Evolutionary conservation across 2,329 filamentous ascomycete genomes (phyloP), one percentile per base, ranked within the genome.

Genomic region (Alternaria triticimaculans): DNA sequence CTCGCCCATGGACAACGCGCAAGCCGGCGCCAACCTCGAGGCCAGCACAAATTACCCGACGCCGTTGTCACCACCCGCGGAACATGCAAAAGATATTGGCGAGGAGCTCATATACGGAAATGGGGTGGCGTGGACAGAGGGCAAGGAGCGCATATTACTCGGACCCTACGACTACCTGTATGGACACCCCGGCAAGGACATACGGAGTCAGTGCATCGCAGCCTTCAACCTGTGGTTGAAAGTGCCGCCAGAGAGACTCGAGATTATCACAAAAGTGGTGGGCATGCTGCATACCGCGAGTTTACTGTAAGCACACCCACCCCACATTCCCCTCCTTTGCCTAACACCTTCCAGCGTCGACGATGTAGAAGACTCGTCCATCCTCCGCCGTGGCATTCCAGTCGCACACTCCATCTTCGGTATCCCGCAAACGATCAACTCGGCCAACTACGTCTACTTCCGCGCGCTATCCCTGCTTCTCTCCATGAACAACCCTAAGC

Each of bases 401-500:
- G 93, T 95, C 20, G 92, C 93, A 4, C 92, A 97, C 81, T 88
- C 85, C 78, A 93, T 97, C 72, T 97, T 94, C 75, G 93, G 93
- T 65, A 89, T 91, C 4, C 89, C 93, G 6, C 93, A 97, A 80
- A 96, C 93, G 46, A 96, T 97, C 81, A 97, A 97, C 81, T 91
- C 90, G 54, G 92, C 93, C 67, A 97, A 96, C 81, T 96, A 96
- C 81, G 88, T 95, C 63, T 96, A 96, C 84, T 96, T 96, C 78
- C 84, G 86, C 70, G 93, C 92, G 0, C 85, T 96, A 53, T 88
- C 91, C 70, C 92, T 95, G 79, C 83, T 96, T 10, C 85, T 90
- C 68, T 88, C 87, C 71, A 87, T 97, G 60, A 83, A 86, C 65
- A 93, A 92, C 76, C 88, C 89, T 5, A 83, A 85, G 41, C 87